Percentiles rank a stretch among this genome's conserved stretches.
Evolutionary conservation across 2,329 filamentous ascomycete genomes (phyloP).

Genomic region (Aspergillus chevalieri): DNA sequence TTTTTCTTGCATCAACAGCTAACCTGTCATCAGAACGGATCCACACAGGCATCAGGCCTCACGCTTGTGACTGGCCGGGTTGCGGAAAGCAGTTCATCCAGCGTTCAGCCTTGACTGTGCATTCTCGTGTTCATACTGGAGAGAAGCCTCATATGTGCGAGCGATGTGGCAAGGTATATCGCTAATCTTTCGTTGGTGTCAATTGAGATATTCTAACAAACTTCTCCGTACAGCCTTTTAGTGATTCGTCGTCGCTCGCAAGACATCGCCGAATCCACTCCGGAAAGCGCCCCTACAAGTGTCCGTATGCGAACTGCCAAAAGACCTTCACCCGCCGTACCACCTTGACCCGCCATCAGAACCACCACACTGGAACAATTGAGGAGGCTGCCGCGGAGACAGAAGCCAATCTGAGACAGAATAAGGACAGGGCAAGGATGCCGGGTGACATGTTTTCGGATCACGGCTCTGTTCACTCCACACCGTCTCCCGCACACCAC

Average conservation of each 20-base stretch:
- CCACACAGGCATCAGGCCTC: conserved; percentile 82
- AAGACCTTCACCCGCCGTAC: conserved; percentile 97
- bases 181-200: too few relatives aligned
- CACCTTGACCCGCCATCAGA: conserved; percentile 90
- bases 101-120: conserved; percentile 88
- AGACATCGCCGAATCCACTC: conserved; percentile 92
- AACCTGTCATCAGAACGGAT: conserved; percentile 66
- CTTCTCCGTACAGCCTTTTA: conserved; percentile 67
- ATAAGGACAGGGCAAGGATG: conserved; percentile 32
- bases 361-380: conserved; percentile 89
- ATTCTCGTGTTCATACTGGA: conserved; percentile 90
- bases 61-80: conserved; percentile 80
- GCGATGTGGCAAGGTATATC: conserved; percentile 81
- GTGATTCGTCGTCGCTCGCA: conserved; percentile 89
- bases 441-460: conserved; percentile 41
- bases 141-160: conserved; percentile 99
- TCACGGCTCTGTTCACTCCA: conserved; percentile 48
- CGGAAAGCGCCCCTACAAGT: conserved; percentile 93
- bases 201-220: not conserved
- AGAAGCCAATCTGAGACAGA: conserved; percentile 69
- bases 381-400: conserved; percentile 89
- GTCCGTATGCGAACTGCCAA: conserved; percentile 93
- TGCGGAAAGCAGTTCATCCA: conserved; percentile 98
- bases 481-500: conserved; percentile 76
- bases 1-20: not conserved